These are phyloP conservation scores for Talaromyces thailandensis DNA, from an alignment of 495 filamentous ascomycete genomes.

Conservation along the genomic window DNA sequence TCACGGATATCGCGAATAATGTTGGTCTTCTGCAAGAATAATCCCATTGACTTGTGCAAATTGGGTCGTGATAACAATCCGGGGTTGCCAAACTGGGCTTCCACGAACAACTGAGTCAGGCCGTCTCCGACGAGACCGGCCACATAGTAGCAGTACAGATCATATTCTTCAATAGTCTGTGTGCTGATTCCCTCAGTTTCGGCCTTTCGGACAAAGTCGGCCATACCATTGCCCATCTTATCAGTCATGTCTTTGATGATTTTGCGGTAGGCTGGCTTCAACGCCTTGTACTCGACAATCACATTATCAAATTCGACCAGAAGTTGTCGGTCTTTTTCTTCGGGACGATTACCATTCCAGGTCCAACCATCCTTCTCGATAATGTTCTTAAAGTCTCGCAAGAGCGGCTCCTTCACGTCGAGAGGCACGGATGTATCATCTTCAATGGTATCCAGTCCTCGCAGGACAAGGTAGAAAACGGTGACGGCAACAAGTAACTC, in stretches of 20 bases:
- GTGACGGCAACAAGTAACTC: conserved; percentile 84
- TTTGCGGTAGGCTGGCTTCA: conserved; percentile 72
- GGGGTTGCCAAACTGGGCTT: conserved; percentile 78
- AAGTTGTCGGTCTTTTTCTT: conserved; percentile 90
- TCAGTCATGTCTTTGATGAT: conserved; percentile 92
- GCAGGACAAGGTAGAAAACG: conserved; percentile 88
- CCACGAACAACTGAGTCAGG: conserved; percentile 82
- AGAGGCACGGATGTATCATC: conserved; percentile 92
- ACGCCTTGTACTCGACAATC: conserved; percentile 76
- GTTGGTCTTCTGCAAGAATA: conserved; percentile 96
- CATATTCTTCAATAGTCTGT: conserved; percentile 78
- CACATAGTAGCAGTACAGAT: conserved; percentile 94
- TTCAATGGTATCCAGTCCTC: conserved; percentile 92
- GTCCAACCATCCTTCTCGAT: conserved; percentile 84
- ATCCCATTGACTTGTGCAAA: conserved; percentile 90
- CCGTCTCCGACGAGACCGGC: conserved; percentile 96
- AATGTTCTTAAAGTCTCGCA: conserved; percentile 70
- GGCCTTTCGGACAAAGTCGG: conserved; percentile 80
- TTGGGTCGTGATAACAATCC: conserved; percentile 67
- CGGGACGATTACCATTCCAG: conserved; percentile 73
- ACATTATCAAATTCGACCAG: conserved; percentile 87
- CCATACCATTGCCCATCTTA: conserved; percentile 98
- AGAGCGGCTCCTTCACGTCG: conserved; percentile 72
- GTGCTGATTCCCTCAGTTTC: conserved; percentile 71
- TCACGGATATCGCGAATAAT: conserved; percentile 94